These are phyloP conservation scores for Phytophthora pini DNA, from an alignment of 352 stramenopile genomes.

Conservation along the genomic window DNA sequence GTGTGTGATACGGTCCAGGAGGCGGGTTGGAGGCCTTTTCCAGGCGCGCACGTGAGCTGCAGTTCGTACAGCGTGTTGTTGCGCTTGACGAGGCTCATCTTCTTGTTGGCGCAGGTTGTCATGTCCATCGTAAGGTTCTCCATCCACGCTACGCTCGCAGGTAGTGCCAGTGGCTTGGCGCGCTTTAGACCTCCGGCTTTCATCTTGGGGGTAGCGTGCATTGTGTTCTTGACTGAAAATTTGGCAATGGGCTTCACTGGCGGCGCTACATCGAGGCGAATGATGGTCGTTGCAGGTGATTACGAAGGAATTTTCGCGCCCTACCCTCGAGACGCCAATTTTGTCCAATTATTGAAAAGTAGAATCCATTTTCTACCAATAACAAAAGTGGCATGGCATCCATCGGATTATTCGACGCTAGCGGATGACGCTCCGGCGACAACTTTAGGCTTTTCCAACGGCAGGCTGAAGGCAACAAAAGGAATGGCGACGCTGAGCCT, in stretches of 20 bases:
- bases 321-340: too few relatives aligned
- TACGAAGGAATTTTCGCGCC: too few relatives aligned
- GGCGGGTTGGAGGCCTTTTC: constrained; percentile 12
- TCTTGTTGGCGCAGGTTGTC: constrained; percentile 33
- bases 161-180: constrained; percentile 28
- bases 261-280: background rate
- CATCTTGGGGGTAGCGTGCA: constrained; percentile 7
- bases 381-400: too few relatives aligned
- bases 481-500: too few relatives aligned
- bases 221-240: constrained; percentile 9
- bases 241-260: constrained; percentile 7
- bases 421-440: too few relatives aligned
- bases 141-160: constrained; percentile 39
- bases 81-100: constrained; percentile 31
- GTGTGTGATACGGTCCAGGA: constrained; percentile 38
- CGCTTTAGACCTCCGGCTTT: constrained; percentile 30
- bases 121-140: constrained; percentile 33
- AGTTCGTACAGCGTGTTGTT: constrained; percentile 43
- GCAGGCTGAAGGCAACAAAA: too few relatives aligned
- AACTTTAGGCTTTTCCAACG: too few relatives aligned
- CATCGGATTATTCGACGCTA: too few relatives aligned
- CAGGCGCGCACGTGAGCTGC: constrained; percentile 25
- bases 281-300: background rate
- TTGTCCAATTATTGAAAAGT: too few relatives aligned
- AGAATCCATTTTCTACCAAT: too few relatives aligned